Base-by-base conservation (phyloP, 495 filamentous ascomycete genomes). In the Aspergillus affinis region DNA sequence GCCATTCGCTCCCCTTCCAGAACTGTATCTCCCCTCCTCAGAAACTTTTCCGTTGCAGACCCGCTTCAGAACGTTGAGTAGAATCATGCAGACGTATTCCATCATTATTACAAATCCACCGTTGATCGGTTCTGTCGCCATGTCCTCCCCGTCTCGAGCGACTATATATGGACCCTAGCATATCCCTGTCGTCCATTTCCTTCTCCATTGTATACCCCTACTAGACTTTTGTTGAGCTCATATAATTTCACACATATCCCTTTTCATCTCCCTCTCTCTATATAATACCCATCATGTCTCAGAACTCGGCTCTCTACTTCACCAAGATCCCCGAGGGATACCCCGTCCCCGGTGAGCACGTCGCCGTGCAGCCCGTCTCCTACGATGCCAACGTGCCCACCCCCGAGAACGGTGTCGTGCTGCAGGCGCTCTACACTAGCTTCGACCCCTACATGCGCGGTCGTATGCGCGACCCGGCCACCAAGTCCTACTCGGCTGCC, bases 401-500 rank as follows among this genome's bases (percentile, higher is more conserved):
- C 26, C 90, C 90, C 8, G 63, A 80, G 36, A 86, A 89, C 61
- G 91, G 93, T 32, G 68, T 96, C 27, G 84, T 86, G 41, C 69
- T 88, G 57, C 85, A 89, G 71, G 88, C 88, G 60, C 82, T 89
- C 69, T 91, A 88, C 70, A 80, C 86, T 72, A 95, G 91, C 59
- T 90, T 88, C 73, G 93, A 97, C 76, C 93, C 93, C 8, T 96
- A 96, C 80, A 86, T 89, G 75, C 88, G 93, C 29, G 90, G 90
- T 54, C 82, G 84, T 54, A 83, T 85, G 82, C 76, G 81, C 41
- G 48, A 67, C 41, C 63, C 76, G 7, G 70, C 78, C 30, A 60
- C 69, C 63, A 84, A 88, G 68, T 90, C 87, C 4, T 93, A 92
- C 75, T 61, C 76, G 12, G 77, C 86, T 3, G 68, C 86, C 18